These are phyloP conservation scores for Pharus latifolius DNA, from an alignment of 176 grass and related monocot species.

Conservation along the genomic window DNA sequence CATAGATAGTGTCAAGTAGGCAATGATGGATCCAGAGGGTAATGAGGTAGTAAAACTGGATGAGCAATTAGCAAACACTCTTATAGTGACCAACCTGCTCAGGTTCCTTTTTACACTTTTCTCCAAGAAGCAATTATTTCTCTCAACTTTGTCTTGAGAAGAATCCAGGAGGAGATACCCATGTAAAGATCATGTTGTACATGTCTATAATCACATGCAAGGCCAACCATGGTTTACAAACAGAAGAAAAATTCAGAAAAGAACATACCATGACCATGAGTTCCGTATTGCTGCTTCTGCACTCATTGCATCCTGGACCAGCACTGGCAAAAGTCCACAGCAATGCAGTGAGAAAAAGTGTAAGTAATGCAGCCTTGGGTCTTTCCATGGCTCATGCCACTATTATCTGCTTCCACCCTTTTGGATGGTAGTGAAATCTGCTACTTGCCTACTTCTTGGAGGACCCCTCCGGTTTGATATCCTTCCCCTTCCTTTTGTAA, in stretches of 20 bases:
- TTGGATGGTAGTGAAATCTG: neutral
- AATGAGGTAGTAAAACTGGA: neutral
- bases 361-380: neutral
- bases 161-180: neutral
- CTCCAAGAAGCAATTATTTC: neutral
- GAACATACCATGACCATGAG: neutral
- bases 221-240: neutral
- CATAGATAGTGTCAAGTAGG: no score
- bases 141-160: neutral
- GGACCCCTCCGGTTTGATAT: no score
- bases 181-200: neutral
- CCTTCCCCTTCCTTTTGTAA: no score
- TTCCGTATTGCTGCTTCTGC: slow-evolving; percentile 2
- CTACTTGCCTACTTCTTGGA: neutral
- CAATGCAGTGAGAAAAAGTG: neutral
- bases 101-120: neutral
- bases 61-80: neutral
- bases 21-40: neutral
- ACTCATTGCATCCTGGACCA: slow-evolving; percentile 32
- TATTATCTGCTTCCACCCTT: slow-evolving; percentile 8
- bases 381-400: slow-evolving; percentile 7
- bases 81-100: neutral
- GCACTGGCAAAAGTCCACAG: slow-evolving; percentile 2
- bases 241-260: neutral
- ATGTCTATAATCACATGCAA: slow-evolving; percentile 4